Conservation (phyloP, 2,329 filamentous ascomycete genomes). For the Pseudonectria buxi region DNA sequence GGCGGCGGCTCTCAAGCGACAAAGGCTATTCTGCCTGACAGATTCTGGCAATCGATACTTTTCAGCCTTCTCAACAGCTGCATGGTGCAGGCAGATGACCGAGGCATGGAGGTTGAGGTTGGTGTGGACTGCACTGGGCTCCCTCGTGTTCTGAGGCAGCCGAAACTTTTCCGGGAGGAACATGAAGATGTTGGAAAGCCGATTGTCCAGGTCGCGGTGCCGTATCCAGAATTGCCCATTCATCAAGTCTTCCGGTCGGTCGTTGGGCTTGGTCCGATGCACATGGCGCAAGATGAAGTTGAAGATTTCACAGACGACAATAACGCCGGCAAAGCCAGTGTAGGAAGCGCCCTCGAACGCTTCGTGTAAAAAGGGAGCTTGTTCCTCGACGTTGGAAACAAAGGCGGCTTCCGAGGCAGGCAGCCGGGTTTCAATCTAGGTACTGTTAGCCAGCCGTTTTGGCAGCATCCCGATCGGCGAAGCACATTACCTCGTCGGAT, state of each 20-base stretch:
- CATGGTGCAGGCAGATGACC: constrained; percentile 82
- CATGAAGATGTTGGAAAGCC: constrained; percentile 70
- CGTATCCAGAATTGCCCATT: constrained; percentile 79
- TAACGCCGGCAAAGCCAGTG: constrained; percentile 64
- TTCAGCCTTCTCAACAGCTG: constrained; percentile 76
- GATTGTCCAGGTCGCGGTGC: constrained; percentile 76
- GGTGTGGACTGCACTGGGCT: constrained; percentile 70
- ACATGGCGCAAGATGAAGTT: constrained; percentile 76
- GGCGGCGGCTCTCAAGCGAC: constrained; percentile 70
- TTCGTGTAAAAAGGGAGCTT: constrained; percentile 56
- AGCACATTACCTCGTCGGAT: constrained; percentile 52
- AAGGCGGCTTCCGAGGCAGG: constrained; percentile 76
- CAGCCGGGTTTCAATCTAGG: constrained; percentile 66
- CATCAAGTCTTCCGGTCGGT: constrained; percentile 65
- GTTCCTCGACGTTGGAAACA: constrained; percentile 55
- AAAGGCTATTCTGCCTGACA: constrained; percentile 63
- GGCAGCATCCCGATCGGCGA: constrained; percentile 55
- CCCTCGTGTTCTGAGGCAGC: constrained; percentile 59
- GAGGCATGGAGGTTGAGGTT: constrained; percentile 88
- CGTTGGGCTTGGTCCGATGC: constrained; percentile 62
- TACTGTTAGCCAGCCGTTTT: constrained; percentile 52
- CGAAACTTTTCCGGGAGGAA: constrained; percentile 69
- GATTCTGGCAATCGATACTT: constrained; percentile 58
- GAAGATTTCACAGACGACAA: constrained; percentile 71
- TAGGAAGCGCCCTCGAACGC: constrained; percentile 57